A percentile compares a stretch with the other conserved stretches of the same genome.
These are phyloP conservation scores for Fusarium sp. DNA, from an alignment of 2,329 filamentous ascomycete genomes.

Conservation along the genomic window DNA sequence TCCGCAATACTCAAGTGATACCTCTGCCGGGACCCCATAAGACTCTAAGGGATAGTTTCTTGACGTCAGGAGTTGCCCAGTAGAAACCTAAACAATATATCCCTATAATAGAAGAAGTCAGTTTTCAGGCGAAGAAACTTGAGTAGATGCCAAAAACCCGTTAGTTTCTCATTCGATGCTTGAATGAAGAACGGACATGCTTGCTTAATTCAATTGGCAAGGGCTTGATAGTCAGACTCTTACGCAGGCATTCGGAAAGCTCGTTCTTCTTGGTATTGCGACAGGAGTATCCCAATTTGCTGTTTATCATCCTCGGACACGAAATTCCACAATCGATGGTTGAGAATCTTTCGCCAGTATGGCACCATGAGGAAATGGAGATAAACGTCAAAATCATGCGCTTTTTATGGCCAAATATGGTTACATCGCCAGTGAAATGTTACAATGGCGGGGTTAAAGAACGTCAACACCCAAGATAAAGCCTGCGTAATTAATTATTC, in stretches of 20 bases:
- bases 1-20: background rate
- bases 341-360: background rate
- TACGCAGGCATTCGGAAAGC: rapidly evolving
- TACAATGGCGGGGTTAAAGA: background rate
- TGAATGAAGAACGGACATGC: rapidly evolving
- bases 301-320: rapidly evolving
- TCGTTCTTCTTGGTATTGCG: rapidly evolving
- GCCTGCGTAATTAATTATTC: rapidly evolving
- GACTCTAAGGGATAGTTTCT: background rate
- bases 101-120: background rate
- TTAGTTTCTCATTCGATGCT: rapidly evolving
- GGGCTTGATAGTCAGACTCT: background rate
- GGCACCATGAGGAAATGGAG: slow-evolving; percentile 5
- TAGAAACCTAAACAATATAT: background rate
- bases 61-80: background rate
- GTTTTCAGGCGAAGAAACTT: rapidly evolving
- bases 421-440: background rate
- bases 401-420: background rate
- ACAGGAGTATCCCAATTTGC: background rate
- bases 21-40: background rate
- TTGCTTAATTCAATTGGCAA: rapidly evolving
- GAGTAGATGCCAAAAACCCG: no score
- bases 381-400: rapidly evolving
- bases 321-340: background rate
- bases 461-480: background rate